Evolutionary conservation across 164 flowering plant genomes (phyloP).

Genomic region (Macadamia integrifolia): DNA sequence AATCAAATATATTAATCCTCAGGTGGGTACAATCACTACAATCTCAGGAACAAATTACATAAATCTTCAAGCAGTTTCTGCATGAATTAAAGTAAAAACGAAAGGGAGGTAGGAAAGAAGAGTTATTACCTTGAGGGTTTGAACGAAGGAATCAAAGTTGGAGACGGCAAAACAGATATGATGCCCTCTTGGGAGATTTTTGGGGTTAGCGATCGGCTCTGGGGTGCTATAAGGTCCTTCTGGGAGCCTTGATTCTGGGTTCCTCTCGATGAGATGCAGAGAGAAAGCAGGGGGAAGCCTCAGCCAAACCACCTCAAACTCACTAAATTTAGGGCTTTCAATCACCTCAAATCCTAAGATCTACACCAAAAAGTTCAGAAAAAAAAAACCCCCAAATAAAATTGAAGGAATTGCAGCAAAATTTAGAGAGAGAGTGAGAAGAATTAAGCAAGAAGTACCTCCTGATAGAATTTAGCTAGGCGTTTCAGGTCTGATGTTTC

Average conservation of each 20-base stretch:
- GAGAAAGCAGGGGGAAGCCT: constrained; percentile 32
- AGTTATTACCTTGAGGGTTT: constrained; percentile 48
- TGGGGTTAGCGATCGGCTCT: constrained; percentile 47
- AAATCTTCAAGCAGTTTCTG: background rate
- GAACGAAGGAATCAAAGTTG: constrained; percentile 60
- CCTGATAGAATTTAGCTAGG: constrained; percentile 75
- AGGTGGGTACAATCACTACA: background rate
- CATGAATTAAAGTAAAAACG: background rate
- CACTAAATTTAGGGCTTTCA: constrained; percentile 59
- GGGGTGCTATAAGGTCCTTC: constrained; percentile 65
- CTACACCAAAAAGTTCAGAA: constrained; percentile 24
- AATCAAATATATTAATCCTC: background rate
- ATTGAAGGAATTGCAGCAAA: background rate
- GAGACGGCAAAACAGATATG: constrained; percentile 69
- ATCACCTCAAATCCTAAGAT: constrained; percentile 78
- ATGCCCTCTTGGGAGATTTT: constrained; percentile 67
- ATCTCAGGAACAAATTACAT: background rate
- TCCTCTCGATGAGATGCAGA: constrained; percentile 69
- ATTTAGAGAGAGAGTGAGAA: background rate
- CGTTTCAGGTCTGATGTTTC: constrained; percentile 73
- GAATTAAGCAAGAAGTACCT: constrained; percentile 30
- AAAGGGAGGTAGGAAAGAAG: background rate
- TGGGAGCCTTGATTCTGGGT: constrained; percentile 50
- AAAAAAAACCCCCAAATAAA: background rate
- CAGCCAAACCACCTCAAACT: constrained; percentile 73